These are phyloP conservation scores for Zygosaccharomyces siamensis DNA, from an alignment of 805 yeast genomes.

Conservation along the genomic window DNA sequence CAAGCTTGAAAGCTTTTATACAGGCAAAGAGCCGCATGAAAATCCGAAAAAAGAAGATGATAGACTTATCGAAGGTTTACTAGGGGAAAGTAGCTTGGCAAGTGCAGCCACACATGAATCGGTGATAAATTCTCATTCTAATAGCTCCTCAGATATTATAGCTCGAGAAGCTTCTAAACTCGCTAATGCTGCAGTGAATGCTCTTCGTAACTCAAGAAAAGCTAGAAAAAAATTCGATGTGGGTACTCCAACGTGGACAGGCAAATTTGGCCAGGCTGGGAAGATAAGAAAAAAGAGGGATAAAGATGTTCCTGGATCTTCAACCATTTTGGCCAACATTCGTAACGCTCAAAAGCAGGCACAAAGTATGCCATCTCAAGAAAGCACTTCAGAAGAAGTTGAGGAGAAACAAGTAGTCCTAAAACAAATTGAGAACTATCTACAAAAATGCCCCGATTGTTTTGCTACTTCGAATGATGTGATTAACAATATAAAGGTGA, in stretches of 20 bases:
- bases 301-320: conserved; percentile 18
- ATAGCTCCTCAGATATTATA: conserved; percentile 34
- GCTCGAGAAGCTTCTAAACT: conserved; percentile 59
- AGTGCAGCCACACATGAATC: conserved; percentile 76
- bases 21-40: conserved; percentile 43
- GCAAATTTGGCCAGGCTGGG: conserved; percentile 84
- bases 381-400: conserved; percentile 4
- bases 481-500: conserved; percentile 35
- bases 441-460: conserved; percentile 35
- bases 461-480: conserved; percentile 50
- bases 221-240: conserved; percentile 42
- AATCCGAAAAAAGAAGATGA: conserved; percentile 46
- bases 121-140: conserved; percentile 49
- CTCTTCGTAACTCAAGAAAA: conserved; percentile 51
- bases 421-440: conserved; percentile 35
- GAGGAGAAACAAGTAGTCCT: conserved; percentile 9
- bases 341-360: conserved; percentile 18
- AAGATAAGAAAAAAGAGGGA: conserved; percentile 34
- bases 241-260: conserved; percentile 96
- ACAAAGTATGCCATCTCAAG: conserved; percentile 5
- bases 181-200: conserved; percentile 50
- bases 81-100: conserved; percentile 64
- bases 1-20: conserved; percentile 59
- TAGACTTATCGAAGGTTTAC: conserved; percentile 67
- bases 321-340: conserved; percentile 25